Evolutionary conservation across 257 asterid genomes (phyloP), one percentile per base, ranked within the genome.

Genomic region (Capsicum rhomboideum): DNA sequence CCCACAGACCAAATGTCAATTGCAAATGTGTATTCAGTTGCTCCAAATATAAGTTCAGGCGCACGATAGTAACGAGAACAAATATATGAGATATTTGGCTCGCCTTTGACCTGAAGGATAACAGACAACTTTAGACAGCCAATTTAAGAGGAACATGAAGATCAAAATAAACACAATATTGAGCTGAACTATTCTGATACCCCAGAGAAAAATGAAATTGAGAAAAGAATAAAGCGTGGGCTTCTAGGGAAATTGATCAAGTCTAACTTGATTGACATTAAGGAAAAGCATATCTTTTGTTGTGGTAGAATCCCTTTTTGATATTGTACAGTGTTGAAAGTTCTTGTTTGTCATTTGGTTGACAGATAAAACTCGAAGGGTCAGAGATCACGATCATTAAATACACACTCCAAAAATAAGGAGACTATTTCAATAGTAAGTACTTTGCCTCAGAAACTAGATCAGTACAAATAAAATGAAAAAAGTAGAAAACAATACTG

Each of bases 1-100:
- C 89, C 89, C 56, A 83, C 89, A 42, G 89, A 87, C 89, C 89
- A 87, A 34, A 87, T 87, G 80, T 87, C 89, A 53, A 87, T 87
- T 42, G 89, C 81, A 10, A 83, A 29, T 2, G 89, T 81, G 79
- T 87, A 87, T 71, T 84, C 89, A 16, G 89, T 87, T 52, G 89
- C 89, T 68, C 89, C 89, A 64, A 87, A 87, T 53, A 87, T 87
- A 50, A 87, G 85, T 75, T 87, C 89, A 40, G 89, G 89, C 4
- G 89, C 89, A 31, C 89, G 84, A 68, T 87, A 87, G 50, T 84
- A 87, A 26, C 89, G 87, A 2, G 89, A 87, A 44, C 89, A 87
- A 55, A 87, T 87, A 58, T 87, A 87, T 54, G 89, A 81, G 71
- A 87, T 87, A 53, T 87, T 87, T 31, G 89, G 85, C 80, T 87